Evolutionary conservation across 1,139 yeast species (phyloP).

Genomic region (Ogataea hybrid): DNA sequence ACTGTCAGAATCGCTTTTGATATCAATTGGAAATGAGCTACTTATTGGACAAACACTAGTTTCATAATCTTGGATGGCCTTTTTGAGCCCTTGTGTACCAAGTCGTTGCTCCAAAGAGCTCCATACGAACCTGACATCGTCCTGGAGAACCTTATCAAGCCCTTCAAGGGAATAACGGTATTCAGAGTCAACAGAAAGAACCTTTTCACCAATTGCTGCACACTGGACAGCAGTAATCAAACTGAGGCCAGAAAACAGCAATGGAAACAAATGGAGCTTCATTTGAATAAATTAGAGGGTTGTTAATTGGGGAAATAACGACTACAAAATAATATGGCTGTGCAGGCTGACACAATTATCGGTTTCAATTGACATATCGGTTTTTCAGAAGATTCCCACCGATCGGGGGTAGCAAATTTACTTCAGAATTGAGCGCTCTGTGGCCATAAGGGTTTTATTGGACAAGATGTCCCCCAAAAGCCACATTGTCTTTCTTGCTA

Average conservation of each 20-base stretch:
- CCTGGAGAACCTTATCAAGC: slow-evolving; percentile 10
- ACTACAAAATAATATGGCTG: neutral
- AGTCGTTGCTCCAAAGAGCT: too few species aligned
- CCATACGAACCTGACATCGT: slow-evolving; percentile 23
- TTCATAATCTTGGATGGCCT: slow-evolving; percentile 21
- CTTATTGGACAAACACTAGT: slow-evolving; percentile 44
- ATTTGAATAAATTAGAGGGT: neutral
- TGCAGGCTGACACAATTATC: neutral
- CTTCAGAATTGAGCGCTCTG: too few species aligned
- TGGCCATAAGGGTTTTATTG: too few species aligned
- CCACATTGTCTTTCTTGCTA: neutral
- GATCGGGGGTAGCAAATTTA: too few species aligned
- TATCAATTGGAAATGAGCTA: slow-evolving; percentile 48
- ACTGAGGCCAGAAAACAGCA: neutral
- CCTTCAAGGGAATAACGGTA: neutral
- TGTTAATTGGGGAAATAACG: neutral
- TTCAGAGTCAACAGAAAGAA: neutral
- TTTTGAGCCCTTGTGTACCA: slow-evolving; percentile 3
- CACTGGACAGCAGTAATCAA: neutral
- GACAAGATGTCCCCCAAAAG: neutral
- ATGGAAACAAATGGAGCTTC: neutral
- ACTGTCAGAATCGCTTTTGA: slow-evolving; percentile 38
- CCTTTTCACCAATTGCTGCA: neutral
- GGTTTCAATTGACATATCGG: neutral
- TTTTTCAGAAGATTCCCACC: too few species aligned